Percentiles rank a stretch among this genome's conserved stretches.
Evolutionary conservation across 768 basidiomycete genomes (phyloP).

Genomic region (Tephrocybe sp.): DNA sequence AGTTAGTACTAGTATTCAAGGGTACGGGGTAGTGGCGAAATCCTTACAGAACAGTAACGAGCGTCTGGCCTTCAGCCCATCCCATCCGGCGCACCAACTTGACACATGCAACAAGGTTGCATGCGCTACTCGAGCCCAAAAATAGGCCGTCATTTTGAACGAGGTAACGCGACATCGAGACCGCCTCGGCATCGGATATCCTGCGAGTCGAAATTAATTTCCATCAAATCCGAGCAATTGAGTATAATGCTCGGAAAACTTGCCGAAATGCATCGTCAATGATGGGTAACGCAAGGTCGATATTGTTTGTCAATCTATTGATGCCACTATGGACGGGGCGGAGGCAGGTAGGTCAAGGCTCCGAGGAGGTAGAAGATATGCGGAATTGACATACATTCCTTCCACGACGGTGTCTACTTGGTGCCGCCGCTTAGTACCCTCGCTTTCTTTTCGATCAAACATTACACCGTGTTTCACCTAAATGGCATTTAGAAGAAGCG

Average conservation of each 20-base stretch:
- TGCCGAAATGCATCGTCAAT: slow-evolving; percentile 90
- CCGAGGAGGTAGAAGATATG: neutral
- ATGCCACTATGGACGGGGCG: slow-evolving; percentile 60
- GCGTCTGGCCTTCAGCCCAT: slow-evolving; percentile 62
- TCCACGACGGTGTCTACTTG: slow-evolving; percentile 97
- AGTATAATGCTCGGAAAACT: slow-evolving; percentile 5
- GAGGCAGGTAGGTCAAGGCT: slow-evolving; percentile 1
- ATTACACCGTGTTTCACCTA: slow-evolving; percentile 91
- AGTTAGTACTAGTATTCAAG: neutral
- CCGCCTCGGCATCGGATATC: slow-evolving; percentile 90
- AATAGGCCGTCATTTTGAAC: slow-evolving; percentile 91
- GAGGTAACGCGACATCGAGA: slow-evolving; percentile 93
- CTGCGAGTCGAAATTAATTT: slow-evolving; percentile 36
- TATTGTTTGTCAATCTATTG: slow-evolving; percentile 89
- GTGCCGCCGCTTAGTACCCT: slow-evolving; percentile 89
- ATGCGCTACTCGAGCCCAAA: slow-evolving; percentile 93
- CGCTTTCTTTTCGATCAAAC: slow-evolving; percentile 90
- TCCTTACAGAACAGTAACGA: slow-evolving; percentile 85
- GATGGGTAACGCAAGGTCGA: slow-evolving; percentile 78
- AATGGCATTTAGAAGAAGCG: neutral
- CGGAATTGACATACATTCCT: slow-evolving; percentile 57
- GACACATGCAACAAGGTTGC: slow-evolving; percentile 91
- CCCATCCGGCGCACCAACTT: slow-evolving; percentile 70
- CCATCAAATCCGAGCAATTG: neutral
- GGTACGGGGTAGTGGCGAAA: neutral